Base-by-base conservation (phyloP, 129 eudicot species). In the Flaveria sonorensis region DNA sequence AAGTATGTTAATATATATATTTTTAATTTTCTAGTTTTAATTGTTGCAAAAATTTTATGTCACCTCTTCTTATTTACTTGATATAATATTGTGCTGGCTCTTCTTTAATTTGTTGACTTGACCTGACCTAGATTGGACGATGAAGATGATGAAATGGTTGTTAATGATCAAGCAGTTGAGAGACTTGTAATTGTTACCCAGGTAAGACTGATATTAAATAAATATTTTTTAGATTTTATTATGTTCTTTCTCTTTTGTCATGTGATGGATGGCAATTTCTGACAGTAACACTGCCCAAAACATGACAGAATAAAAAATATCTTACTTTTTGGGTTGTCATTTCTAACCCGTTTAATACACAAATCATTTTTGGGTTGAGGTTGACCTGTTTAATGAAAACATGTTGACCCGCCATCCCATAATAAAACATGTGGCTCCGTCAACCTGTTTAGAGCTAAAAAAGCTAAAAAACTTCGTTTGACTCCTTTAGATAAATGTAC, bases 151-250 rank as follows among this genome's bases (percentile, higher is more conserved):
- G 98, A 90, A 65, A 82, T 82, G 84, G 66, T 61, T 71, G 86
- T 61, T 59, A 79, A 82, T 67, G 96, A 93, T 81, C 92, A 85
- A 51, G 97, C 88, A 68, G 96, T 93, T 77, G 98, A 93, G 75
- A 88, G 95, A 80, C 96, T 93, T 74, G 89, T 93, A 21, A 93
- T 93, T 87, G 98, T 93, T 74, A 93, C 98, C 14, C 98, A 85
- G 88, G 98, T 88, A 76, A 80, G 83, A 40, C 69, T 56, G 32
- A 30, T 62, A 6, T 36, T 10, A 14, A 19, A 1, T 2, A 24
- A 42, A 1, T 42, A 14, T 57, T 73, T 20, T 59, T 42, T 73
- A 21, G 36, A 12, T 9, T 36, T 30, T 70, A 14, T 65, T 72
- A 60, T 64, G 64, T 47, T 72, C 4, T 53, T 53, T n/a, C 19